Evolutionary conservation across 2,329 filamentous ascomycete genomes (phyloP), one percentile per base, ranked within the genome.

Genomic region (Penicillium sp.): DNA sequence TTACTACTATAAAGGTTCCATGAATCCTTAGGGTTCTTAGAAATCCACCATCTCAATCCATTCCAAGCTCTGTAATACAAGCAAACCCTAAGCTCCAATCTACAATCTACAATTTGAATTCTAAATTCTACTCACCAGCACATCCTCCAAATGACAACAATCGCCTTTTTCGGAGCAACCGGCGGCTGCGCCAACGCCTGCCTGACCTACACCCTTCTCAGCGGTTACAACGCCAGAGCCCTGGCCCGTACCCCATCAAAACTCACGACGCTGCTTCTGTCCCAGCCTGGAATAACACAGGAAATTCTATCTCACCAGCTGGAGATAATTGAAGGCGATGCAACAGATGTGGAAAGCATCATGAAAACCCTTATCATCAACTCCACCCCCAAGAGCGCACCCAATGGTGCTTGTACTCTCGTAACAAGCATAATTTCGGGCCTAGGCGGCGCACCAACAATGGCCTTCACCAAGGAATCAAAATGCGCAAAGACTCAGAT

Each of bases 111-210:
- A 27, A 25, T 36, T 31, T 31, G 7, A 45, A 19, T n/a, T 2
- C 8, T 15, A n/a, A 3, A 41, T n/a, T 27, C 15, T 15, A 43
- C 33, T 43, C 19, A 59, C 21, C 19, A 55, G 1, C n/a, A 27
- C 56, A 52, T 21, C 6, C 6, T 3, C 13, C 0, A 29, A 56
- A 64, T 57, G 57, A 66, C 63, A 49, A 78, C 75, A 33, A 68
- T 82, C 58, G 79, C 80, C 45, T 82, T 83, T 71, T 78, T 83
- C 64, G 81, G 81, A 52, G 78, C 81, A 39, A 83, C 81, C 7
- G 81, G 81, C 56, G 81, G 80, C 54, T 79, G 76, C 60, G 71
- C 75, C 38, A 73, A 76, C 55, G 67, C 74, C 42, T 75, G 75
- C 49, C 76, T 83, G 12, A 73, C 75, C 17, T 65, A 70, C 31